Conservation (phyloP, 768 basidiomycete species). For the Inosperma sp. region DNA sequence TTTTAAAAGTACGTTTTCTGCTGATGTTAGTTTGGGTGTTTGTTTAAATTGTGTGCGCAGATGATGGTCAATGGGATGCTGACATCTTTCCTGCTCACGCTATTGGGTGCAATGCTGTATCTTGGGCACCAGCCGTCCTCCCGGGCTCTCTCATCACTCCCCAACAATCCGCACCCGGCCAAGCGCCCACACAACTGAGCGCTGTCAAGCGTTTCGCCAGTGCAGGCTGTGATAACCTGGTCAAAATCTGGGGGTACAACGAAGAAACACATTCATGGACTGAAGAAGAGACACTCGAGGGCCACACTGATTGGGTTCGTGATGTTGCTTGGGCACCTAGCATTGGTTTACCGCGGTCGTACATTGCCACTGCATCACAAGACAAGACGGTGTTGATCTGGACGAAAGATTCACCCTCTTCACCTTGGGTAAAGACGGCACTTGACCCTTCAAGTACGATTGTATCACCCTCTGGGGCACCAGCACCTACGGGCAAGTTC, state of each 20-base stretch:
- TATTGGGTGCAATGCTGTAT: constrained; percentile 94
- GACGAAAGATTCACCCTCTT: constrained; percentile 75
- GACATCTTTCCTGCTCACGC: constrained; percentile 95
- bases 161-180: constrained; percentile 48
- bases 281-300: constrained; percentile 86
- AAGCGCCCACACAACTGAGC: constrained; percentile 35
- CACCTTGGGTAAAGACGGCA: constrained; percentile 75
- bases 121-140: constrained; percentile 91
- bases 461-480: constrained; percentile 39
- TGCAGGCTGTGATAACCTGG: constrained; percentile 94
- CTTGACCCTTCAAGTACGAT: constrained; percentile 66
- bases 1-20: constrained; percentile 78
- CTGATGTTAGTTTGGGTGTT: background rate
- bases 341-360: constrained; percentile 89
- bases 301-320: constrained; percentile 95
- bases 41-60: constrained; percentile 36
- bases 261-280: constrained; percentile 86
- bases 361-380: constrained; percentile 95
- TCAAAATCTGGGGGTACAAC: constrained; percentile 89
- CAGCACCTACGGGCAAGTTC: constrained; percentile 69
- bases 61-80: constrained; percentile 94
- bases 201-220: constrained; percentile 88
- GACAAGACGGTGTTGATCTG: constrained; percentile 89
- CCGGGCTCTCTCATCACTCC: constrained; percentile 82
- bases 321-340: constrained; percentile 99